Evolutionary conservation across 1,284 basidiomycete species (phyloP).

Genomic region (Laetiporus sulphureus): DNA sequence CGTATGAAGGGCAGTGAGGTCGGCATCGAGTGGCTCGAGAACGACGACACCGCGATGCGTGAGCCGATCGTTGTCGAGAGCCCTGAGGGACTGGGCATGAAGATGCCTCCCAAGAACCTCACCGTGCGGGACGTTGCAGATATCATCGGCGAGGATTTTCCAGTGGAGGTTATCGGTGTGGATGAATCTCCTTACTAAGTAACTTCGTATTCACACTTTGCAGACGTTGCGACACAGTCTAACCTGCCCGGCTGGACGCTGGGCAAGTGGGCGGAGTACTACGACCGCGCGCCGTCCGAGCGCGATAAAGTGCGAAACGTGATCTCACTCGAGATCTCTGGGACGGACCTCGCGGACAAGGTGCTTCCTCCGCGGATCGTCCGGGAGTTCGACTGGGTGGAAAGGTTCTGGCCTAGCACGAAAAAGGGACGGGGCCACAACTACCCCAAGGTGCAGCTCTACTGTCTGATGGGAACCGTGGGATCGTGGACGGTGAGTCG

Average conservation of each 20-base stretch:
- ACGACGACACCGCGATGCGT: conserved; percentile 59
- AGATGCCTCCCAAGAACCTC: conserved; percentile 67
- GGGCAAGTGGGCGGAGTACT: conserved; percentile 88
- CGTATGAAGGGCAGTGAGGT: conserved; percentile 63
- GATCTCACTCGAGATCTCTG: conserved; percentile 33
- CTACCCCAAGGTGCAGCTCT: conserved; percentile 94
- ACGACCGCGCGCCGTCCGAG: conserved; percentile 52
- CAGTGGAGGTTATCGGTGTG: conserved; percentile 86
- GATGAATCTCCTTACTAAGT: conserved; percentile 1
- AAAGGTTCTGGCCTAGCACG: conserved; percentile 85
- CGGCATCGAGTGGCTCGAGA: conserved; percentile 64
- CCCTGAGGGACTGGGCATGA: conserved; percentile 80
- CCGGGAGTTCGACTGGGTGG: conserved; percentile 93
- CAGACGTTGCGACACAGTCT: conserved; percentile 82
- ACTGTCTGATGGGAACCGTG: conserved; percentile 88
- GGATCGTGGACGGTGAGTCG: conserved; percentile 83
- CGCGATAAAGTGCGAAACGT: conserved; percentile 68
- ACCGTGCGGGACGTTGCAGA: conserved; percentile 77
- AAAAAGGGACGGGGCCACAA: conserved; percentile 65
- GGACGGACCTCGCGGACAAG: conserved; percentile 38
- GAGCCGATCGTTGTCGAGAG: conserved; percentile 73
- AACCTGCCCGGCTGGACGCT: conserved; percentile 83
- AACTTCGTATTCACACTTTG: conserved; percentile 8
- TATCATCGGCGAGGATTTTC: conserved; percentile 69
- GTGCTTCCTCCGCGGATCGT: conserved; percentile 83